A percentile compares a stretch with the other conserved stretches of the same genome.
Conservation (phyloP, 768 basidiomycete genomes). For the Lactifluus pinguis region DNA sequence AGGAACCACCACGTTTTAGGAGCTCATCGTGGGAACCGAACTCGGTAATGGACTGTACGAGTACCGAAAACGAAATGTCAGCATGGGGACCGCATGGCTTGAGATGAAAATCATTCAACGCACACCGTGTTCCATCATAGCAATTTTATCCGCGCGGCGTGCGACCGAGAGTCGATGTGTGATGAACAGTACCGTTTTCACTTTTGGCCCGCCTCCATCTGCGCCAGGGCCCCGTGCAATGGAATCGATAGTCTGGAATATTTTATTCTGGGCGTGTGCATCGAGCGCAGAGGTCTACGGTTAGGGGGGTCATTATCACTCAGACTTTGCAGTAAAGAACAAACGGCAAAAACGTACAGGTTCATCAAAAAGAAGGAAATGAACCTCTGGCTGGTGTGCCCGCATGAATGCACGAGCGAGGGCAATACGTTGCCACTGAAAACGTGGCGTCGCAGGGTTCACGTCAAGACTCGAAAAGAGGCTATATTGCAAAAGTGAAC, state of each 20-base stretch:
- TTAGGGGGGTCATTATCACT: neutral
- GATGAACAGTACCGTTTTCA: constrained; percentile 73
- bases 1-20: constrained; percentile 20
- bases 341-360: constrained; percentile 41
- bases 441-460: constrained; percentile 10
- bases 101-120: constrained; percentile 21
- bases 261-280: constrained; percentile 67
- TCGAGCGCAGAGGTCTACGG: constrained; percentile 70
- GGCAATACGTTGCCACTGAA: constrained; percentile 80
- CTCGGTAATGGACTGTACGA: constrained; percentile 22
- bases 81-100: neutral
- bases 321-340: neutral
- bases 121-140: constrained; percentile 75
- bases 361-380: constrained; percentile 79
- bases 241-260: constrained; percentile 66
- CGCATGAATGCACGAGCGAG: constrained; percentile 85
- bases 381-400: constrained; percentile 61
- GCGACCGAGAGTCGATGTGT: constrained; percentile 78
- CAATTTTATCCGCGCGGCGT: constrained; percentile 76
- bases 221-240: constrained; percentile 51
- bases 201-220: constrained; percentile 27
- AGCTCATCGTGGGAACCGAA: constrained; percentile 25
- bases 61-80: neutral
- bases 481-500: constrained; percentile 17
- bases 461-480: neutral